Evolutionary conservation across 768 basidiomycete genomes (phyloP), one percentile per base, ranked within the genome.

Genomic region (Mycena vitilis): DNA sequence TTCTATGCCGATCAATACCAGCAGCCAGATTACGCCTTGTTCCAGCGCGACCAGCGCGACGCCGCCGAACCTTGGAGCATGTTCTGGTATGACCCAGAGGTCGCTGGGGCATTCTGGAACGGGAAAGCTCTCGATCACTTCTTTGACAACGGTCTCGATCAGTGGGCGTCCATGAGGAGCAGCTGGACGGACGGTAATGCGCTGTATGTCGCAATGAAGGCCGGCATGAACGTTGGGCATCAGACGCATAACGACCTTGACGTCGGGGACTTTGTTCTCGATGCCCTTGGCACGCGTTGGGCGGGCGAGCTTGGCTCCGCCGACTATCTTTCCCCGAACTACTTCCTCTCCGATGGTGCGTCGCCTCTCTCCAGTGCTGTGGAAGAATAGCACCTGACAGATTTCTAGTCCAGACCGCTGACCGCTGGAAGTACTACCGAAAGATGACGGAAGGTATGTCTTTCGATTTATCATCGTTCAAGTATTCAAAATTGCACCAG

Each of bases 161-260:
- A 93, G 73, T 99, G 98, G 98, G 91, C 84, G 18, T 89, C 95
- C 10, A 96, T 95, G 91, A 85, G 98, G 71, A 92, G 91, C 67
- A 91, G 89, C 66, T 99, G 97, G 97, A 96, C 97, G 11, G 93
- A 96, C 74, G 84, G 87, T 60, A 84, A 91, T 71, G 95, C 94
- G 4, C 74, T 94, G n/a, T 98, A 88, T 80, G 88, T 96, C 66
- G 97, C 91, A 4, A 91, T 95, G 79, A 98, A 98, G 82, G 93
- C 92, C 4, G 95, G 97, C 38, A 86, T 81, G 65, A 84, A 90
- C 69, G 87, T 89, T 71, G 88, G 88, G 30, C 95, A 96, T 78
- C 95, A 98, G 82, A 95, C 95, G 0, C 96, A 98, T 79, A 95
- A 95, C 75, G 95, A 98, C 76, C 87, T 99, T 66, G 98, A 99